A percentile compares a stretch with the other conserved stretches of the same genome.
Conservation (phyloP, 23 red algal genomes). For the Gracilaria gracilis region DNA sequence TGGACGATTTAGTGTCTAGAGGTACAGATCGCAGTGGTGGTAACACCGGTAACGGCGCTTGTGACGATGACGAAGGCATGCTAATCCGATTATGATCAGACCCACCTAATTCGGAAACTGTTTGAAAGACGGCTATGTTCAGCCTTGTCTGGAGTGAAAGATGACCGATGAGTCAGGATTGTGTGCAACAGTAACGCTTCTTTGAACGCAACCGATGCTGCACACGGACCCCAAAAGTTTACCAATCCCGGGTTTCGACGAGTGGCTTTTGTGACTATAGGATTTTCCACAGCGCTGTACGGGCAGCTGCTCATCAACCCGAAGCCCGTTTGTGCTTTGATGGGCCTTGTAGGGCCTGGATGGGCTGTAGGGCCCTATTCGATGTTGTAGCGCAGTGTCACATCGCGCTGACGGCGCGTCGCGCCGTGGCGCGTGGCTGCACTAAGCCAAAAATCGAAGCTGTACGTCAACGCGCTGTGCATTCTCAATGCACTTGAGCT, state of each 20-base stretch:
- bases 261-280: not conserved
- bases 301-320: not conserved
- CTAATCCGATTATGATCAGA: not conserved
- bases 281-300: not conserved
- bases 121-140: not conserved
- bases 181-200: not conserved
- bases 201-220: not conserved
- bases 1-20: not conserved
- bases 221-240: not conserved
- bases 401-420: not conserved
- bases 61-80: slow-evolving; percentile 15
- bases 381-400: not conserved
- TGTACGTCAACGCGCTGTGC: slow-evolving; percentile 7
- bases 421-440: slow-evolving; percentile 6
- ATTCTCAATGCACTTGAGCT: not conserved
- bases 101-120: not conserved
- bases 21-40: not conserved
- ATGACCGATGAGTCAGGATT: not conserved
- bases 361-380: not conserved
- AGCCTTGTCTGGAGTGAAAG: not conserved
- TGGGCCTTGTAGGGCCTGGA: not conserved
- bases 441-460: slow-evolving; percentile 13
- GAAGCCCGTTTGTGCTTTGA: not conserved
- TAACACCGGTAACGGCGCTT: slow-evolving; percentile 1
- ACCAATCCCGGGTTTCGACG: not conserved